phyloP scores from a whole-genome alignment of 2,329 filamentous ascomycete genomes.

The Scedosporium aurantiacum region DNA sequence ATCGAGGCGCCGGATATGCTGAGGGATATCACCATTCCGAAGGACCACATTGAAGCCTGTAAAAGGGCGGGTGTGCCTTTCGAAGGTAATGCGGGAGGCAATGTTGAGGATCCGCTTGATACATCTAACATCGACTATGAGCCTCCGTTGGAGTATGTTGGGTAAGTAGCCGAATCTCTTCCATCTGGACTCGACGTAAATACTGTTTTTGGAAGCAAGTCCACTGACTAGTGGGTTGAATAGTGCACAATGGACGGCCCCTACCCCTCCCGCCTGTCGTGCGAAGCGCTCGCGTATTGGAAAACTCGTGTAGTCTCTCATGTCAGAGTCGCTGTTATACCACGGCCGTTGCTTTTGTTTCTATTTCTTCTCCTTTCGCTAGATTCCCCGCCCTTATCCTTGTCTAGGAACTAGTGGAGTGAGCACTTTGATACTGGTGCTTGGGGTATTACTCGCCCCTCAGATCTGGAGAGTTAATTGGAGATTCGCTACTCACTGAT shows the following conservation, averaged over 20 bases:
- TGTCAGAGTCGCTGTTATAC: neutral
- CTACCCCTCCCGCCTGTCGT: neutral
- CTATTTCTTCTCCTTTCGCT: neutral
- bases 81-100: constrained; percentile 57
- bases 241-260: neutral
- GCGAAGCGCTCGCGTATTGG: neutral
- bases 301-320: neutral
- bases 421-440: too few relatives aligned
- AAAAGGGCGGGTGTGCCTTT: constrained; percentile 33
- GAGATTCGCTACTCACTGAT: too few relatives aligned
- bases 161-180: neutral
- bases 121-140: constrained; percentile 1
- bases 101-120: constrained; percentile 43
- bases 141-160: neutral
- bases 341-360: neutral
- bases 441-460: too few relatives aligned
- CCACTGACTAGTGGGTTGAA: neutral
- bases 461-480: too few relatives aligned
- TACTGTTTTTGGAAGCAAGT: neutral
- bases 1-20: constrained; percentile 50
- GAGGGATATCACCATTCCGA: constrained; percentile 40
- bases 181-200: neutral
- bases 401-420: too few relatives aligned
- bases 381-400: neutral
- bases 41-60: constrained; percentile 41